Percentiles rank a stretch among this genome's conserved stretches.
These are phyloP conservation scores for Pseudogymnoascus sp. DNA, from an alignment of 2,329 filamentous ascomycete genomes.

Conservation along the genomic window DNA sequence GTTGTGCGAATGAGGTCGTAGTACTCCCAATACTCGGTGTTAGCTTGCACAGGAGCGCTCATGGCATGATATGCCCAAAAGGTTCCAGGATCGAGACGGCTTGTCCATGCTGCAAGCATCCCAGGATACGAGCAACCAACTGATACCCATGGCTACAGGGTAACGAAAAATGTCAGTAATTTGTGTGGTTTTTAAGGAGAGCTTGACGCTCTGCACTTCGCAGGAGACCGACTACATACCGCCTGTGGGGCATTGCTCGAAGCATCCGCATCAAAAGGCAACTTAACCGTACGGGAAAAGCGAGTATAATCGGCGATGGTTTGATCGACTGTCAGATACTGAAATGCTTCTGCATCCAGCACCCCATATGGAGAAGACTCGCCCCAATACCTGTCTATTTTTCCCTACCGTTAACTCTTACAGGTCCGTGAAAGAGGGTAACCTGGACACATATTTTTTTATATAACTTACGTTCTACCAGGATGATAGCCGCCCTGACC, in stretches of 20 bases:
- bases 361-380: constrained; percentile 44
- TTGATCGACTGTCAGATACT: constrained; percentile 48
- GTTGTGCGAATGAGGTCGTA: too few relatives aligned
- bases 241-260: constrained; percentile 43
- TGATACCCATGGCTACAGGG: neutral
- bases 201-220: neutral
- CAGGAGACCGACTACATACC: neutral
- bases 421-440: neutral
- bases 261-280: constrained; percentile 45
- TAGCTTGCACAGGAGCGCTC: too few relatives aligned
- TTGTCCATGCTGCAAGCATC: neutral
- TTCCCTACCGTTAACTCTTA: constrained; percentile 1
- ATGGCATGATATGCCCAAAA: too few relatives aligned
- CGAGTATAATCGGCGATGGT: constrained; percentile 46
- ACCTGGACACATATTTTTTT: neutral
- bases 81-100: too few relatives aligned
- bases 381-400: constrained; percentile 50
- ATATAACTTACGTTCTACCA: neutral
- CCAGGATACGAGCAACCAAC: neutral
- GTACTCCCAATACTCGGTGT: too few relatives aligned
- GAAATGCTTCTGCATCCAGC: constrained; percentile 45
- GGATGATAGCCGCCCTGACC: neutral
- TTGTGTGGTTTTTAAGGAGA: neutral
- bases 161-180: neutral
- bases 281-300: constrained; percentile 45